Evolutionary conservation across 2,329 filamentous ascomycete genomes (phyloP), one percentile per base, ranked within the genome.

Genomic region (Paecilomyces niveus): DNA sequence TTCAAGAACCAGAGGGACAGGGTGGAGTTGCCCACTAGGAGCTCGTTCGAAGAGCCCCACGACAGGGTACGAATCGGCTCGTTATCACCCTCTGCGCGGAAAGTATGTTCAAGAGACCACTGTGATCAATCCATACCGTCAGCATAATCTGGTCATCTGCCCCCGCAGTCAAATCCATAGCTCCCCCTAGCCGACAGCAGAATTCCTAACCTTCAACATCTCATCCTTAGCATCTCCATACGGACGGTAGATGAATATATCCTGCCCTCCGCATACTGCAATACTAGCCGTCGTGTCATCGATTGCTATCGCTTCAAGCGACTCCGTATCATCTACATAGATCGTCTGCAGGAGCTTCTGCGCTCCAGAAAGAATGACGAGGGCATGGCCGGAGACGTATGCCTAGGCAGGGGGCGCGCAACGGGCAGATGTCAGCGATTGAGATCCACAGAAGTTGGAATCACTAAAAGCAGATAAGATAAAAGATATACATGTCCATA

Each of bases 321-420:
- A 80, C 15, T 79, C 74, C 50, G 81, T 78, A 64, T 90, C 85
- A 68, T 95, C 89, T 68, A 94, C 87, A 77, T 96, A 96, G 65
- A 96, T 88, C 3, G 92, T 97, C 74, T 99, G 94, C 33, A 96
- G 76, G 62, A 97, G 84, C 57, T 84, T 84, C 61, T 87, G 81
- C 56, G 89, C 84, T 55, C 86, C 88, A 69, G 85, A 83, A 65
- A 97, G 85, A 67, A 99, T 87, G 56, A 94, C 85, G 63, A 97
- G 85, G 61, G 90, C 90, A 74, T 88, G 89, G 68, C 93, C 93
- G 60, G 90, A 94, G 64, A 97, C 89, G 76, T 97, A 99, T 55
- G 86, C 85, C 90, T 95, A 68, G 31, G 52, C 51, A 57, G 35
- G 39, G 7, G 39, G 18, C 39, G 39, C 10, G 3, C 24, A 53